phyloP scores from a whole-genome alignment of 2,329 filamentous ascomycete genomes.

The Daldinia sp. region DNA sequence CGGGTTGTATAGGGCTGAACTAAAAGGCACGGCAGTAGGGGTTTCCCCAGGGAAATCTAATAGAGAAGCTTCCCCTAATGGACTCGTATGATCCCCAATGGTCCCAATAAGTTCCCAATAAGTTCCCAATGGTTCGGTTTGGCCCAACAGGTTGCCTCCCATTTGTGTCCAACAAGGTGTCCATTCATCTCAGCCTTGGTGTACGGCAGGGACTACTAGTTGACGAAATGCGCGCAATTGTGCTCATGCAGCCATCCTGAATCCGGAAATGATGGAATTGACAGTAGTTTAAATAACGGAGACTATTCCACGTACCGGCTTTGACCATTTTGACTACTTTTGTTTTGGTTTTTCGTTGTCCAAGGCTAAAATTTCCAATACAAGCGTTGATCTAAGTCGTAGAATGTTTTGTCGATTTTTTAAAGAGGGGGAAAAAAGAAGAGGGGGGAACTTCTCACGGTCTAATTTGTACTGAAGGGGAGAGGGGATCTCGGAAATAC shows the following conservation, averaged over 20 bases:
- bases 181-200: conserved; percentile 57
- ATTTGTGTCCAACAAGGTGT: conserved; percentile 45
- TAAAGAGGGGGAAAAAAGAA: conserved; percentile 28
- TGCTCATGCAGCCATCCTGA: conserved; percentile 58
- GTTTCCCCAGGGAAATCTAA: conserved; percentile 40
- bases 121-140: conserved; percentile 22
- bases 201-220: conserved; percentile 44
- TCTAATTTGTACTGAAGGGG: conserved; percentile 38
- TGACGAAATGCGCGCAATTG: conserved; percentile 70
- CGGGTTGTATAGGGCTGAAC: conserved; percentile 25
- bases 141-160: conserved; percentile 24
- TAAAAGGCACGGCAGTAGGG: conserved; percentile 33
- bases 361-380: conserved; percentile 28
- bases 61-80: background rate
- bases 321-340: conserved; percentile 92
- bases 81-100: background rate
- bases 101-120: no score
- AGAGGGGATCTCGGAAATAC: conserved; percentile 37
- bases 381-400: conserved; percentile 30
- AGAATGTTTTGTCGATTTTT: conserved; percentile 26
- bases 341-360: conserved; percentile 45
- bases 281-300: conserved; percentile 43
- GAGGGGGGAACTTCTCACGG: conserved; percentile 22
- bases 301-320: conserved; percentile 63
- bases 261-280: conserved; percentile 45